phyloP scores from a whole-genome alignment of 441 rosid species.

The Aquilaria agallochum region DNA sequence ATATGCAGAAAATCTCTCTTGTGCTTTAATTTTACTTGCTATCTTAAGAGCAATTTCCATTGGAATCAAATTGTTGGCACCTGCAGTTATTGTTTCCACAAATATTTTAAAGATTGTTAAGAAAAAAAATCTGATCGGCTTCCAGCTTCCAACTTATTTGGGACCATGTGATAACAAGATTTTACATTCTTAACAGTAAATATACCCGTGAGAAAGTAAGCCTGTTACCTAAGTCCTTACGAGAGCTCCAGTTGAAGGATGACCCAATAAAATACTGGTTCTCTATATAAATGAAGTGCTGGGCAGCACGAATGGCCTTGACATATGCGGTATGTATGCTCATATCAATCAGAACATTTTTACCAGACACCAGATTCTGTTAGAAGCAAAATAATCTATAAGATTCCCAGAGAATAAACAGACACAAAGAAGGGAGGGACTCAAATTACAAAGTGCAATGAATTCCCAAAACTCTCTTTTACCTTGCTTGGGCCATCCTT shows the following conservation, averaged over 20 bases:
- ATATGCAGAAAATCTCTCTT: conserved; percentile 94
- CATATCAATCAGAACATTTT: conserved; percentile 94
- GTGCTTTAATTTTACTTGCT: conserved; percentile 82
- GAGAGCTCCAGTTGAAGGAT: conserved; percentile 76
- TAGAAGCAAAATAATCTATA: conserved; percentile 21
- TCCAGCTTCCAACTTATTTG: too few species aligned
- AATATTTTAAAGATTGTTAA: not conserved
- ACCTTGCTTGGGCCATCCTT: conserved; percentile 75
- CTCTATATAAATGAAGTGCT: conserved; percentile 94
- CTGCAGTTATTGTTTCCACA: conserved; percentile 31
- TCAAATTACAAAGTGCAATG: not conserved
- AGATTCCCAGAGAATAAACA: conserved; percentile 10
- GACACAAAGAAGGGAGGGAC: not conserved
- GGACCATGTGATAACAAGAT: too few species aligned
- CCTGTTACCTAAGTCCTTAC: conserved; percentile 68
- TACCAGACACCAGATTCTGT: conserved; percentile 92
- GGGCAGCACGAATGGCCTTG: conserved; percentile 96
- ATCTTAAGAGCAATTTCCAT: conserved; percentile 98
- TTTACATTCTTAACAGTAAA: not conserved
- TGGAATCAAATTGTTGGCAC: conserved; percentile 93
- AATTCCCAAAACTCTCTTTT: conserved; percentile 17
- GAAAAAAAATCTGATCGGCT: too few species aligned
- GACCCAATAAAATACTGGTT: conserved; percentile 98
- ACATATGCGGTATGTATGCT: conserved; percentile 99
- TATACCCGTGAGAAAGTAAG: conserved; percentile 4